Evolutionary conservation across 306 rosid species (phyloP).

Genomic region (Glycine latifolia): DNA sequence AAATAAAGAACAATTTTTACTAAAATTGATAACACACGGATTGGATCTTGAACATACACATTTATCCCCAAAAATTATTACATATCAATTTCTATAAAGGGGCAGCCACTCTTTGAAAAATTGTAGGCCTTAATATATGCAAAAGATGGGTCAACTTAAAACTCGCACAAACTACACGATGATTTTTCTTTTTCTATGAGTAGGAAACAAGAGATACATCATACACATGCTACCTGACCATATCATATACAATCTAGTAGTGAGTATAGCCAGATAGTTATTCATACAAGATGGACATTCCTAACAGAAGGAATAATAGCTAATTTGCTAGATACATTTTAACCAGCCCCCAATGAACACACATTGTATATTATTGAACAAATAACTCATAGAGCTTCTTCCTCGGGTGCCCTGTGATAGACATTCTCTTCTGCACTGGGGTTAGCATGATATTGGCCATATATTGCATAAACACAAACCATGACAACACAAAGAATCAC

Average conservation of each 20-base stretch:
- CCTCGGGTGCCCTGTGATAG: conserved; percentile 59
- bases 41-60: too few relatives aligned
- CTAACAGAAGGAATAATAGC: conserved; percentile 14
- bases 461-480: conserved; percentile 78
- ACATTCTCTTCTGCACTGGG: conserved; percentile 68
- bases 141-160: background rate
- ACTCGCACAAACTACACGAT: background rate
- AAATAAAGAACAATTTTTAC: too few relatives aligned
- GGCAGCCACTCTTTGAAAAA: background rate
- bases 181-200: background rate
- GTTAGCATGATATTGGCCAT: conserved; percentile 91
- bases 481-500: conserved; percentile 64
- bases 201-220: conserved; percentile 26
- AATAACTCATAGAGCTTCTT: conserved; percentile 50
- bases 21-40: too few relatives aligned
- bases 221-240: conserved; percentile 3
- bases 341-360: background rate
- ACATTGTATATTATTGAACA: background rate
- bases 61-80: background rate
- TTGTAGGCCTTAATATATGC: background rate
- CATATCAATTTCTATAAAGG: background rate
- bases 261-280: background rate
- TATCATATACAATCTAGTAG: conserved; percentile 29
- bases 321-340: conserved; percentile 31
- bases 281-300: conserved; percentile 10